Evolutionary conservation across 2,329 filamentous ascomycete species (phyloP).

Genomic region (Fusarium robinianum): DNA sequence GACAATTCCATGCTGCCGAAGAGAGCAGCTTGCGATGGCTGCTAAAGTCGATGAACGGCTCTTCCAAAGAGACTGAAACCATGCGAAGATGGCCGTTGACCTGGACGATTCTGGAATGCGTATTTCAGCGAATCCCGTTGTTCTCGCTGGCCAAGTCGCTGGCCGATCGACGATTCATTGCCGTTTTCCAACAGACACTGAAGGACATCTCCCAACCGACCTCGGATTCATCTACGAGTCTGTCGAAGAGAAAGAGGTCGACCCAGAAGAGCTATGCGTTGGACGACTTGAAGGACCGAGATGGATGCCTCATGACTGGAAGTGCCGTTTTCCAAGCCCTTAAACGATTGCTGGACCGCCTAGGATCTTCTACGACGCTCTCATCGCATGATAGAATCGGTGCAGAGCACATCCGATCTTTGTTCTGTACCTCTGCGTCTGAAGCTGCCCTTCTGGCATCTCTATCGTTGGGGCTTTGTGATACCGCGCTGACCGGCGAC

Average conservation of each 20-base stretch:
- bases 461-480: constrained; percentile 53
- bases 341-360: constrained; percentile 50
- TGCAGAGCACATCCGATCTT: constrained; percentile 61
- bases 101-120: constrained; percentile 65
- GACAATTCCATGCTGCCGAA: constrained; percentile 57
- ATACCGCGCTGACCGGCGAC: constrained; percentile 42
- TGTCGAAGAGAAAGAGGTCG: constrained; percentile 54
- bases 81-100: constrained; percentile 60
- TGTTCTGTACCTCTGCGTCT: constrained; percentile 55
- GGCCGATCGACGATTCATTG: constrained; percentile 69
- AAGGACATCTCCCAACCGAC: constrained; percentile 56
- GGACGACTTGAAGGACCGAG: constrained; percentile 44
- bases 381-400: constrained; percentile 55
- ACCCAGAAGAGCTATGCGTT: constrained; percentile 45
- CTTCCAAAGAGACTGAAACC: constrained; percentile 53
- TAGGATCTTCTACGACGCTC: constrained; percentile 42
- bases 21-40: constrained; percentile 66
- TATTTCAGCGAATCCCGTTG: constrained; percentile 68
- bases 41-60: constrained; percentile 62
- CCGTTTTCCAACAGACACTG: constrained; percentile 67
- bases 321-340: constrained; percentile 55
- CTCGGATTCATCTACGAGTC: constrained; percentile 33
- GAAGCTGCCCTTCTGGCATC: constrained; percentile 53
- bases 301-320: constrained; percentile 52
- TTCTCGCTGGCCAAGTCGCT: constrained; percentile 73